Base-by-base conservation (phyloP, 139 green algal genomes). In the Chlorella sp. region DNA sequence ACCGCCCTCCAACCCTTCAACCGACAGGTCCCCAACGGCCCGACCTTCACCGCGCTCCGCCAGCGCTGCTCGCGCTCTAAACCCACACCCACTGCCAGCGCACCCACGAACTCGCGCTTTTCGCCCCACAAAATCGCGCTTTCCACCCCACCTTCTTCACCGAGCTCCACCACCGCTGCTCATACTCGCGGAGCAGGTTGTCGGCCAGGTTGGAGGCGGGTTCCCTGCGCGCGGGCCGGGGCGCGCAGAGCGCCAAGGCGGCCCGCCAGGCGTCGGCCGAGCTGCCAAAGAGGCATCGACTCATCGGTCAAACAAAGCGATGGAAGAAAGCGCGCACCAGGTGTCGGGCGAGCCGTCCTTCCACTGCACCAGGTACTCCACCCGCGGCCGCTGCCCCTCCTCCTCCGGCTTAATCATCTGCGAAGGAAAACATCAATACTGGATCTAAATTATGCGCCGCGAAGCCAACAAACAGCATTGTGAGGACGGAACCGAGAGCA, bases 121-220 rank as follows among this genome's bases (percentile, higher is more conserved):
- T n/a, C n/a, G n/a, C n/a, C n/a, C n/a, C n/a, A n/a, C n/a, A n/a
- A n/a, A n/a, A n/a, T n/a, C n/a, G n/a, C n/a, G n/a, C n/a, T n/a
- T n/a, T n/a, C n/a, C 1, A 21, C 1, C 71, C 2, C 71, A 92
- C 91, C 87, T 97, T 88, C 41, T 84, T 79, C 38, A 90, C 81
- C 27, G 87, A 87, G 6, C 45, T 76, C 93, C 93, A 97, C 93
- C 93, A 97, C 43, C 78, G 80, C 46, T 93, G 79, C 63, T 97
- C 92, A 75, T 90, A 97, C 73, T 95, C 87, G 29, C 92, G 82
- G 12, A 97, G 59, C 55, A 97, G 73, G 74, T 97, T 92, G 42
- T 95, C 89, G 1, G 92, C 91, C 19, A 97, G 58, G 50, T 97
- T 91, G n/a, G 51, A 77, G 0, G 79, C 76, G 5, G 81, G 71